Evolutionary conservation across 768 basidiomycete species (phyloP), one percentile per base, ranked within the genome.

Genomic region (Tephrocybe rancida): DNA sequence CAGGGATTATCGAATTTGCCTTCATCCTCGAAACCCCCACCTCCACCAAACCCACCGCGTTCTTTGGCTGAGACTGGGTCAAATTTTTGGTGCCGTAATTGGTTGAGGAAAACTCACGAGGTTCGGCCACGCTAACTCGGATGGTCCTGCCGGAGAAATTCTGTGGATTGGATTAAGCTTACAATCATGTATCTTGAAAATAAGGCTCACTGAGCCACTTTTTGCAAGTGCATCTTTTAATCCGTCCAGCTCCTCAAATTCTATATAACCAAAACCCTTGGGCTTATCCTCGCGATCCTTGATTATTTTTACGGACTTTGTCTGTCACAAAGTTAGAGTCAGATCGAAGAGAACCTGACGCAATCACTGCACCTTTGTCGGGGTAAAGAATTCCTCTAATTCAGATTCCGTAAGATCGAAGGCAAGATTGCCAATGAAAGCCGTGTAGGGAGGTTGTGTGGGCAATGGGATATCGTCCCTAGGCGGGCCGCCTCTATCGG

Each of bases 241-340:
- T 43, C 84, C 87, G 18, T 95, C 92, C 52, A 94, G 64, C 48
- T 87, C 88, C n/a, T 79, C 81, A 64, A 98, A 98, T 67, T 99
- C 97, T 54, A 98, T 85, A 68, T 99, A 98, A 29, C 96, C 97
- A 72, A 98, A 98, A 0, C 97, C 97, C 70, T 98, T 98, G 18
- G 95, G 92, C 67, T 93, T 94, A 44, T 95, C 95, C 48, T 95
- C 95, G 54, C 85, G 81, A 62, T 95, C 95, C 66, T 82, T 88
- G 70, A 98, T 96, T 56, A 98, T 90, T 76, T 98, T 95, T 58
- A 93, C 82, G 18, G 87, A 86, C 67, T 90, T 90, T 57, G 86
- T 80, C 90, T 92, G 63, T 18, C 43, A 47, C 49, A 25, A 47
- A 29, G 37, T 19, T 24, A 48, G 47, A 47, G 30, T 24, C 29